phyloP scores from a whole-genome alignment of 78 protist species.

The Dictyostelium purpureum region DNA sequence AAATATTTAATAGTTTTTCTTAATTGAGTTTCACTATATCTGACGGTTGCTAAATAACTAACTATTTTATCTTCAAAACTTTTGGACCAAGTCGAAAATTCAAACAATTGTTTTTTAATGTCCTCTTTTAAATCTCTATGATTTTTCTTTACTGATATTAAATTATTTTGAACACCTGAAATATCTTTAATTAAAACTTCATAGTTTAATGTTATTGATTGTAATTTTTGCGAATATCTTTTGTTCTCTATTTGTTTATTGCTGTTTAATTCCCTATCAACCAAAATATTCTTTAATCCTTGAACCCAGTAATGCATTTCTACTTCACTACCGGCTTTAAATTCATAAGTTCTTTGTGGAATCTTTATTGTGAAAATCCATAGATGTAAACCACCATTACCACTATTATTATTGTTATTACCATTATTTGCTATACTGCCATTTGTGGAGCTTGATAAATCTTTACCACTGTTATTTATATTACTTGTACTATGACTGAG shows the following conservation, averaged over 20 bases:
- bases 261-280: constrained; percentile 12
- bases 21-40: neutral
- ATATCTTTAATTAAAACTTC: neutral
- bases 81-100: neutral
- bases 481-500: neutral
- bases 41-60: neutral
- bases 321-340: constrained; percentile 13
- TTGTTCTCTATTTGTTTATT: neutral
- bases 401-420: neutral
- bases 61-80: neutral
- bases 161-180: neutral
- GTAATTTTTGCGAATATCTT: constrained; percentile 3
- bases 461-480: neutral
- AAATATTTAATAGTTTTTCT: neutral
- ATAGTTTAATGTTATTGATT: neutral
- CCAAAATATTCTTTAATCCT: constrained; percentile 34
- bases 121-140: neutral
- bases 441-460: no score
- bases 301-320: constrained; percentile 68
- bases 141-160: neutral
- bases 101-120: constrained; percentile 4
- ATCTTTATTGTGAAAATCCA: constrained; percentile 50
- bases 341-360: constrained; percentile 24
- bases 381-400: neutral
- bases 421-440: neutral